phyloP scores from a whole-genome alignment of 2,329 filamentous ascomycete species.

The Coniochaeta sp. region DNA sequence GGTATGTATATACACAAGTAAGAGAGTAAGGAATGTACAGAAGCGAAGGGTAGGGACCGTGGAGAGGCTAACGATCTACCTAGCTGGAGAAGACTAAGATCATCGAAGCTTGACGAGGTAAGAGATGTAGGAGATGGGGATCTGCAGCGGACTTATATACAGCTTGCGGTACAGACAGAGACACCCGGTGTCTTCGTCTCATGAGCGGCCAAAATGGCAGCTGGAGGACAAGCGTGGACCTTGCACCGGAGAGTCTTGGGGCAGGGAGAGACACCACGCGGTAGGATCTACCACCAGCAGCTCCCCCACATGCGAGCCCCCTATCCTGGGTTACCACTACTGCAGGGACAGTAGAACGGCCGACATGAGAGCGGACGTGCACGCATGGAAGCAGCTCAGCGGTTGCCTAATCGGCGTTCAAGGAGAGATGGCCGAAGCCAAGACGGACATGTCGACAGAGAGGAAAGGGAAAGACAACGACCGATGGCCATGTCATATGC shows the following conservation, averaged over 20 bases:
- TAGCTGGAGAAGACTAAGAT: not conserved
- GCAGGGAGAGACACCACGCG: not conserved
- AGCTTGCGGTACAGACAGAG: not conserved
- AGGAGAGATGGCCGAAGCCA: not conserved
- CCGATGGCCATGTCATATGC: not conserved
- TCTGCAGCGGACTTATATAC: conserved; percentile 1
- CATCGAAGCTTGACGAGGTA: not conserved
- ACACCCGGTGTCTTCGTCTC: not conserved
- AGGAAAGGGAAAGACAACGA: not conserved
- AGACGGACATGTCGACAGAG: not conserved
- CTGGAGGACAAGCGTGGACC: not conserved
- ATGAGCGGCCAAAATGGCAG: not conserved
- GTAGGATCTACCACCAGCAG: not conserved
- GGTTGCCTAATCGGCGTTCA: not conserved
- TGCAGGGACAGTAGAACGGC: not conserved
- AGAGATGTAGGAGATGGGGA: not conserved
- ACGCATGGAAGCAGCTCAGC: not conserved
- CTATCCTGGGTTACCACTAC: not conserved
- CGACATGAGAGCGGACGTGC: not conserved
- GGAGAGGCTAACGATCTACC: not conserved
- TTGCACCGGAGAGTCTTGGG: not conserved
- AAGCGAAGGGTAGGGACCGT: conserved; percentile 1
- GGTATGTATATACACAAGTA: not conserved
- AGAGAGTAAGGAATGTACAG: not conserved
- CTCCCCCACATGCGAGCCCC: not conserved